Base-by-base conservation (phyloP, 352 stramenopile species). In the Pythium pyrilobum region DNA sequence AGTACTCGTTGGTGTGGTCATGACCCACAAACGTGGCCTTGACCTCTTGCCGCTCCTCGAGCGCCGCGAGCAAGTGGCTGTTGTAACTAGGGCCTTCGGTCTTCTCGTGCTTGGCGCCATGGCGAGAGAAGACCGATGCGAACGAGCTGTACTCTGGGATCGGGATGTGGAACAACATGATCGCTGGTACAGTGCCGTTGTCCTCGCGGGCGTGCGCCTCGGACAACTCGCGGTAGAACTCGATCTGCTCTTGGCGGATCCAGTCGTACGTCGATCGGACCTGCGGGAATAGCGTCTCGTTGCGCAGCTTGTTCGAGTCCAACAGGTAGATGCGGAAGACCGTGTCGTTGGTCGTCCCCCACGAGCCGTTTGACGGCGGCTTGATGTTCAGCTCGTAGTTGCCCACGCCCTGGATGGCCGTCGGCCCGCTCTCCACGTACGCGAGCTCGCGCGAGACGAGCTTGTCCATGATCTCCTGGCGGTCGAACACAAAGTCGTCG, bases 141-240 rank as follows among this genome's bases (percentile, higher is more conserved):
- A 25, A 21, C 2, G 23, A 39, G 0, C 50, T 34, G 34, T 77
- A 87, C 50, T 85, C 71, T 13, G 66, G 67, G 12, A 87, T 44
- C 32, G 76, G 76, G 44, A 82, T 87, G 52, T 87, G 73, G 60
- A 84, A 81, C 52, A 87, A 87, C 73, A 87, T 82, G 53, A 85
- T 60, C 18, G 73, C 71, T 23, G 71, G 69, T 21, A 74, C 29
- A 18, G 53, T 46, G 1, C 47, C 24, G 16, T 40, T 67, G 24
- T 54, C 59, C 52, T 10, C 58, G 49, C 33, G 62, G 6, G n/a
- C 24, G 44, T 59, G 38, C 4, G 6, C 11, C 7, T 36, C 52
- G 12, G 72, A 81, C 9, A 86, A 32, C 3, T 63, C 23, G 0
- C 59, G 52, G 41, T 81, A 74, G 41, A 72, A 80, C 23, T 70